Evolutionary conservation across 129 eudicot genomes (phyloP).

Genomic region (Dittrichia graveolens): DNA sequence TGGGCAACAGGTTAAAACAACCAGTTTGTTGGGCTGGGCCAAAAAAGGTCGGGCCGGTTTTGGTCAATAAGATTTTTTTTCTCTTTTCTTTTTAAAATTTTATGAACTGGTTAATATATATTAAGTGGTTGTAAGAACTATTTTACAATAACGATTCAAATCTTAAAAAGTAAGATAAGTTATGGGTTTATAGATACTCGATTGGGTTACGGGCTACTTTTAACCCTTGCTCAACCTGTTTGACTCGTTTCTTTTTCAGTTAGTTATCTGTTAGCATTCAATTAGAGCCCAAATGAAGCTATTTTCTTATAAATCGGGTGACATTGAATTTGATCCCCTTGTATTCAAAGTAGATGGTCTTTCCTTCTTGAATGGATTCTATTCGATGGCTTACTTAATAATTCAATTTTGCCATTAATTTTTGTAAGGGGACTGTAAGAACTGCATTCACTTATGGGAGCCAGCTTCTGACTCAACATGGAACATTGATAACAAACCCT

Average conservation of each 20-base stretch:
- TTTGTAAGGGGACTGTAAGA: slow-evolving; percentile 82
- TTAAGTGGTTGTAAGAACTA: background rate
- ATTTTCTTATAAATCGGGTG: background rate
- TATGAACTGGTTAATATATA: too few relatives aligned
- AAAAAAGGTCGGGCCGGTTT: background rate
- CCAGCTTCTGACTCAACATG: slow-evolving; percentile 80
- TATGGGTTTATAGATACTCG: background rate
- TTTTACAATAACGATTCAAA: background rate
- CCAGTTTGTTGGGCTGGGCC: background rate
- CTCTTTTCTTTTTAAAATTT: too few relatives aligned
- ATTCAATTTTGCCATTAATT: slow-evolving; percentile 1
- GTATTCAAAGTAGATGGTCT: background rate
- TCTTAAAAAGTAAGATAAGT: background rate
- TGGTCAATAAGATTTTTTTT: background rate
- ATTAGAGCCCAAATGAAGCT: background rate
- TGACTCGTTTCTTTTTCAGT: background rate
- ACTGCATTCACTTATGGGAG: slow-evolving; percentile 81
- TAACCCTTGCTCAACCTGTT: background rate
- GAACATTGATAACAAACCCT: slow-evolving; percentile 73
- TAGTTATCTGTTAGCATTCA: background rate
- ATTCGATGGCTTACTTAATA: background rate
- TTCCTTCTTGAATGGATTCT: background rate
- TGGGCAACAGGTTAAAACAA: background rate
- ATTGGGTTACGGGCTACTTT: background rate
- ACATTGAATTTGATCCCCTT: background rate